A percentile compares a stretch with the other conserved stretches of the same genome.
phyloP scores from a whole-genome alignment of 805 yeast species.

The Cyberlindnera misumaiensis region DNA sequence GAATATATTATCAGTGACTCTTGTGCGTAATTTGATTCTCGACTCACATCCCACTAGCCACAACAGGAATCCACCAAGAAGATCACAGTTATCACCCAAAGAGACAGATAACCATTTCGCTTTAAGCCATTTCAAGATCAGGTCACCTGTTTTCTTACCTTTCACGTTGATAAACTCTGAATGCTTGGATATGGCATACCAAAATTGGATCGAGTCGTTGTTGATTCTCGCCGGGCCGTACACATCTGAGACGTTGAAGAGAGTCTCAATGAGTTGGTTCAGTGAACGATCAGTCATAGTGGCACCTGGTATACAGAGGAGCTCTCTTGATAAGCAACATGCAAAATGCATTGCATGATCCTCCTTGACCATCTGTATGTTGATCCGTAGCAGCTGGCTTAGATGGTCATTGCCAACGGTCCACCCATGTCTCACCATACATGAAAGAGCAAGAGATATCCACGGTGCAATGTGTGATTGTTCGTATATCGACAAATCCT shows the following conservation, averaged over 20 bases:
- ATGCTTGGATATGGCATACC: conserved; percentile 39
- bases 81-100: conserved; percentile 1
- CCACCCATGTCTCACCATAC: conserved; percentile 18
- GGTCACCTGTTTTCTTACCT: conserved; percentile 24
- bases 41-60: conserved; percentile 36
- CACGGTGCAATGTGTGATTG: conserved; percentile 8
- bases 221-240: conserved; percentile 51
- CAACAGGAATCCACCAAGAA: conserved; percentile 29
- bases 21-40: background rate
- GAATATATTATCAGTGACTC: conserved; percentile 5
- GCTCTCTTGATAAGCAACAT: conserved; percentile 17
- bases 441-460: conserved; percentile 13
- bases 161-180: conserved; percentile 29
- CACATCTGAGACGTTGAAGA: conserved; percentile 48
- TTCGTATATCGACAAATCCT: conserved; percentile 11
- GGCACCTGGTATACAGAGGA: conserved; percentile 12
- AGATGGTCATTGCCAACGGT: conserved; percentile 11
- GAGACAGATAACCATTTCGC: conserved; percentile 33
- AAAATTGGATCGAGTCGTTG: conserved; percentile 43
- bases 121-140: conserved; percentile 44
- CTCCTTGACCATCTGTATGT: conserved; percentile 28
- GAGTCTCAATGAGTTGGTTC: conserved; percentile 38
- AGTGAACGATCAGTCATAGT: conserved; percentile 32
- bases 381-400: conserved; percentile 23
- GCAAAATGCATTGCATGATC: conserved; percentile 18